Evolutionary conservation across 2,329 filamentous ascomycete genomes (phyloP), one percentile per base, ranked within the genome.

Genomic region (Ophiocordyceps robertsii): DNA sequence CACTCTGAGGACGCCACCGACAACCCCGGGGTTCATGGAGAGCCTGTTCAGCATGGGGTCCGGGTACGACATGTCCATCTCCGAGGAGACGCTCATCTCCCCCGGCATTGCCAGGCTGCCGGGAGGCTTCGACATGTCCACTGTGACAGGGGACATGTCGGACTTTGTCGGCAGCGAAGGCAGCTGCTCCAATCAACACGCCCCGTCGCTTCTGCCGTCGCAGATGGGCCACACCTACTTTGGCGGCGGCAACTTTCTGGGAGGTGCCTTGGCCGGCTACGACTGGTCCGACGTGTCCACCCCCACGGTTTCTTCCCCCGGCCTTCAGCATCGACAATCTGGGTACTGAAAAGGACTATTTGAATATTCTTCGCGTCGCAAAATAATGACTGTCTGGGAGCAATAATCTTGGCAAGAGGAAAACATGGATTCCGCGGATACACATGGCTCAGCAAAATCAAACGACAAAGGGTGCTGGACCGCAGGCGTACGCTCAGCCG

Each of bases 1-100:
- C 17, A 67, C 66, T 16, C 57, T 74, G 39, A 69, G 70, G 50
- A 75, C 72, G 6, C 72, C 72, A 13, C 72, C 72, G 3, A 67
- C 64, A 5, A 75, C 72, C 1, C 72, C 72, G 0, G 70, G 69
- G 14, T 51, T 73, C 31, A 55, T 69, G 46, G 57, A 63, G 29
- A 60, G 61, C 42, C 57, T 67, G 37, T 62, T 63, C 41, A 58
- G 59, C 40, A 52, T 62, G n/a, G 62, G 66, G 44, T 63, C 64
- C 10, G 52, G 59, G 11, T 62, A 59, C 40, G 60, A 65, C 51
- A 51, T 62, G 45, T 51, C 62, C 6, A 55, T 66, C 3, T 52
- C 63, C 1, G 72, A 76, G 35, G 71, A 73, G 46, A 61, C 66
- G 11, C 51, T 76, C 16, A 56, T 70, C 13, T 71, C 70, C 2